phyloP scores from a whole-genome alignment of 805 yeast genomes.

The Lipomyces anomalus region DNA sequence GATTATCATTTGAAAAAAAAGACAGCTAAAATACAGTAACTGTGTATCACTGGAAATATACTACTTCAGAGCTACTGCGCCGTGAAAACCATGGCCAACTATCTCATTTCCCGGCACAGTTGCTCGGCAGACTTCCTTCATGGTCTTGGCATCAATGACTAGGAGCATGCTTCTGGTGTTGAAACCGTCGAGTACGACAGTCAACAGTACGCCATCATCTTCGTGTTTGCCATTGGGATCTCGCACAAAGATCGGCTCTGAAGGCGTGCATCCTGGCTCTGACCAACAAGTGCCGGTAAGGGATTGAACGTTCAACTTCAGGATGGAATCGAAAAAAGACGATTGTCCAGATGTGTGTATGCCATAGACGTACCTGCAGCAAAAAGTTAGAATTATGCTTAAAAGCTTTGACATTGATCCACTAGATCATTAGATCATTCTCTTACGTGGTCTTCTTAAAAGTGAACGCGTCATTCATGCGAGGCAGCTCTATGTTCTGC shows the following conservation, averaged over 20 bases:
- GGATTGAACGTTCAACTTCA: slow-evolving; percentile 4
- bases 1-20: too few species aligned
- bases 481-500: slow-evolving; percentile 9
- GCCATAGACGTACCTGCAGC: slow-evolving; percentile 6
- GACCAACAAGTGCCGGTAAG: slow-evolving; percentile 2
- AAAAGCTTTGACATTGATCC: too few species aligned
- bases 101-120: slow-evolving; percentile 7
- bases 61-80: slow-evolving; percentile 3
- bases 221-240: slow-evolving; percentile 6
- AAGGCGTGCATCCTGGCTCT: slow-evolving; percentile 7
- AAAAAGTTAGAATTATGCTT: too few species aligned
- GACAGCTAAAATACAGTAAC: too few species aligned
- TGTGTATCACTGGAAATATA: too few species aligned
- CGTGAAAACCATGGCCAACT: slow-evolving; percentile 22
- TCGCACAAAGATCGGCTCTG: slow-evolving; percentile 6
- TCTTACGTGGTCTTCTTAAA: too few species aligned
- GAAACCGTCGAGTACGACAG: slow-evolving; percentile 14
- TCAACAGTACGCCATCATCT: slow-evolving; percentile 17
- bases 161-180: slow-evolving; percentile 10
- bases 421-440: too few species aligned
- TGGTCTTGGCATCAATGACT: slow-evolving; percentile 16
- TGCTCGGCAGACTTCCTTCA: slow-evolving; percentile 17
- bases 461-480: too few species aligned
- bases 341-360: slow-evolving; percentile 2
- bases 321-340: slow-evolving; percentile 3